These are phyloP conservation scores for Zymoseptoria ardabiliae DNA, from an alignment of 2,329 filamentous ascomycete species.

Conservation along the genomic window DNA sequence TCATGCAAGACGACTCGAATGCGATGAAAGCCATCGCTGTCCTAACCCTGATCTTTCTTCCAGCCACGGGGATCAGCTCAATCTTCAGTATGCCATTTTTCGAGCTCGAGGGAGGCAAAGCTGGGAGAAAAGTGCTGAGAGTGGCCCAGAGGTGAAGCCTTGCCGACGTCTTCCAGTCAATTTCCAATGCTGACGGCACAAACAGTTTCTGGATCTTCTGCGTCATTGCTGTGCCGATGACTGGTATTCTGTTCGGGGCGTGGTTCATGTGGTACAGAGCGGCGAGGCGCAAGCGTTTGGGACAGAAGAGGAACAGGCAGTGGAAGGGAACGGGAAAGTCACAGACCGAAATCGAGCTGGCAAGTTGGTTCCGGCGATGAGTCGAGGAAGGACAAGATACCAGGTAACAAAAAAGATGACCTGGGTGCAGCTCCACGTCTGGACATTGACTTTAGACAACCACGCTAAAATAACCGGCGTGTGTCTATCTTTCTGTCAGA, in stretches of 20 bases:
- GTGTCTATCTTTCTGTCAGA: too few species aligned
- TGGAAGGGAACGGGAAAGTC: not conserved
- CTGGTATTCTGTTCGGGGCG: not conserved
- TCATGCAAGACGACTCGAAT: conserved; percentile 31
- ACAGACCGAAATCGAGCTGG: not conserved
- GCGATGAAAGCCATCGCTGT: conserved; percentile 37
- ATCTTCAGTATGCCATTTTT: conserved; percentile 13
- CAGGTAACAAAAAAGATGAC: too few species aligned
- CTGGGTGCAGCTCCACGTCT: too few species aligned
- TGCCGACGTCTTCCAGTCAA: not conserved
- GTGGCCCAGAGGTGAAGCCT: conserved; percentile 1
- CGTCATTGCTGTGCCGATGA: conserved; percentile 8
- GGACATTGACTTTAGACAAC: too few species aligned
- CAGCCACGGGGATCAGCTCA: conserved; percentile 6
- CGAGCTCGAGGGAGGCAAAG: conserved; percentile 1
- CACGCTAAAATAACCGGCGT: too few species aligned
- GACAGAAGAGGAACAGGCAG: not conserved
- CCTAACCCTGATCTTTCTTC: conserved; percentile 33
- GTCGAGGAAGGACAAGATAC: too few species aligned
- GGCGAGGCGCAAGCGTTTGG: not conserved
- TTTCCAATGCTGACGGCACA: not conserved
- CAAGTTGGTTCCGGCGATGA: not conserved
- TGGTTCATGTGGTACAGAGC: conserved; percentile 8
- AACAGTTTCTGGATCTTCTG: conserved; percentile 15
- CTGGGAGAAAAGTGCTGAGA: not conserved